phyloP scores from a whole-genome alignment of 352 stramenopile species.

The Phytophthora parvispora region DNA sequence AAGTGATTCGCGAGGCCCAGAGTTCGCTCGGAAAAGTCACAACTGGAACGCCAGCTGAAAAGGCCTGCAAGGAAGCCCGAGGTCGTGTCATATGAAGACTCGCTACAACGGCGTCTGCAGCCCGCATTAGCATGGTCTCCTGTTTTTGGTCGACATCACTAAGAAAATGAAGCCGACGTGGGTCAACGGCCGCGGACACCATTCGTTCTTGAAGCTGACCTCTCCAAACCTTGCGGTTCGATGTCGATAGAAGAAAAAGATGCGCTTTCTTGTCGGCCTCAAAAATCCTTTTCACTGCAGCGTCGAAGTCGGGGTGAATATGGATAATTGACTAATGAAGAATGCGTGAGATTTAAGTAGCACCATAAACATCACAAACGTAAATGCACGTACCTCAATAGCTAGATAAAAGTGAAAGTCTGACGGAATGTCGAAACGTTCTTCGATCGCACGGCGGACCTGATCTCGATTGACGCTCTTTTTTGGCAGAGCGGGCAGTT shows the following conservation, averaged over 20 bases:
- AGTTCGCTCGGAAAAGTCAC: constrained; percentile 69
- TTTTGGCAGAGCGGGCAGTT: constrained; percentile 46
- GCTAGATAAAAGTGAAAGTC: constrained; percentile 76
- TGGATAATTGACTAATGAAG: constrained; percentile 71
- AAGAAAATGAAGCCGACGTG: constrained; percentile 64
- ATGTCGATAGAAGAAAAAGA: constrained; percentile 69
- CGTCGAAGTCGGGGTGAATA: constrained; percentile 81
- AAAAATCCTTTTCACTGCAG: constrained; percentile 56
- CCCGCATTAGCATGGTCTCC: constrained; percentile 54
- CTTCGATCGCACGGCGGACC: constrained; percentile 56
- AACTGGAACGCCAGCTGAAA: constrained; percentile 67
- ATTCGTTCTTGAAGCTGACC: constrained; percentile 58
- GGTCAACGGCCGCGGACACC: constrained; percentile 25
- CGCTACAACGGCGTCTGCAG: constrained; percentile 70
- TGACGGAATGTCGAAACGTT: constrained; percentile 62
- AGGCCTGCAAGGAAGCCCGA: constrained; percentile 62
- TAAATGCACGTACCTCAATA: constrained; percentile 55
- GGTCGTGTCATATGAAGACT: constrained; percentile 65
- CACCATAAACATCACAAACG: background rate
- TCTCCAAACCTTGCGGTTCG: constrained; percentile 67
- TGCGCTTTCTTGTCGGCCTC: constrained; percentile 54
- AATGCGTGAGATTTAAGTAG: too few relatives aligned
- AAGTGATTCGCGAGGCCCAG: constrained; percentile 74
- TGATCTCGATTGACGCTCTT: constrained; percentile 48
- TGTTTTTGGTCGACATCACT: constrained; percentile 68